Percentiles rank a stretch among this genome's conserved stretches.
These are phyloP conservation scores for Ceratocystis destructans DNA, from an alignment of 2,329 filamentous ascomycete species.

Conservation along the genomic window DNA sequence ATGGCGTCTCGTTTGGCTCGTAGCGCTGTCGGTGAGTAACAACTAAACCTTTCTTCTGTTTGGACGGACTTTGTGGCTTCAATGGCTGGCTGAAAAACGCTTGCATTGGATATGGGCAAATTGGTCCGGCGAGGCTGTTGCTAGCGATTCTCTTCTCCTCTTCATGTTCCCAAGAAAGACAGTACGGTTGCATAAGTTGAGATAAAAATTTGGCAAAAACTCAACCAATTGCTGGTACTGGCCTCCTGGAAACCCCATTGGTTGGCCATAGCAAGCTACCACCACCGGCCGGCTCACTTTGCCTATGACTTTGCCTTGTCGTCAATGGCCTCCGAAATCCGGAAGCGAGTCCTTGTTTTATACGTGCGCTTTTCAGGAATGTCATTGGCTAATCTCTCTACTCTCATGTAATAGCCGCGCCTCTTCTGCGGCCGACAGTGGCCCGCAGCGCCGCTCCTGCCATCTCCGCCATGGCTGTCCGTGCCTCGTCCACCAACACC, in stretches of 20 bases:
- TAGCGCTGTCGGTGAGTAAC: constrained; percentile 76
- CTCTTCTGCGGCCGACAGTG: constrained; percentile 74
- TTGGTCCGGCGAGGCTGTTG: neutral
- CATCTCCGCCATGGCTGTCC: constrained; percentile 51
- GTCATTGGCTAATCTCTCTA: constrained; percentile 13
- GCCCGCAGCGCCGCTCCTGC: constrained; percentile 62
- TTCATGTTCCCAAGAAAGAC: neutral
- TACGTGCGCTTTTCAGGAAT: neutral
- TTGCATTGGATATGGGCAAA: neutral
- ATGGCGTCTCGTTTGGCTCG: constrained; percentile 98
- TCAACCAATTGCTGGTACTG: no score
- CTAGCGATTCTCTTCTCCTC: neutral
- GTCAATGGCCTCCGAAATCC: neutral
- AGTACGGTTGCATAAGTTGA: neutral
- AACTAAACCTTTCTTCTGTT: neutral
- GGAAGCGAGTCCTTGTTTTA: neutral
- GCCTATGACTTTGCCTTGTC: no score
- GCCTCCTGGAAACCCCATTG: neutral
- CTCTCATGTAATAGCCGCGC: constrained; percentile 50
- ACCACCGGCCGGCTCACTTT: no score
- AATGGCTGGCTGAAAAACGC: neutral
- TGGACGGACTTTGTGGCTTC: neutral
- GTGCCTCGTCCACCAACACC: constrained; percentile 47
- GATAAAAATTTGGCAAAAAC: neutral
- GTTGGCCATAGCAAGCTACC: no score